Conservation (phyloP, 1,284 basidiomycete genomes). For the Farysia itapuensis region DNA sequence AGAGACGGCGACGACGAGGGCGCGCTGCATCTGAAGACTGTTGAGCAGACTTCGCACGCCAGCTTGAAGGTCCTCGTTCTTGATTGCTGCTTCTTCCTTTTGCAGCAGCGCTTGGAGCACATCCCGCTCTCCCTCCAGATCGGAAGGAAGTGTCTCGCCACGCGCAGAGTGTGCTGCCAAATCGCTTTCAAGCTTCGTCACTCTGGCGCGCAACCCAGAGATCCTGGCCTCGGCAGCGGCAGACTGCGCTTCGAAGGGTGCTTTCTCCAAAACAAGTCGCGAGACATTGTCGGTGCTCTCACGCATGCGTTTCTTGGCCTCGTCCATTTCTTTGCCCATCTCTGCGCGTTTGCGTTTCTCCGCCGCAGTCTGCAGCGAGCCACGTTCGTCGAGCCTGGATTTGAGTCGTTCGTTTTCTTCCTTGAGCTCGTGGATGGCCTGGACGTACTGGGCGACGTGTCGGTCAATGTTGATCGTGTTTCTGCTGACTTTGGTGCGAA, state of each 20-base stretch:
- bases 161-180: conserved; percentile 8
- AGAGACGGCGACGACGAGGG: conserved; percentile 75
- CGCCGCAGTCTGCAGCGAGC: conserved; percentile 54
- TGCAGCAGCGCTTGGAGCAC: conserved; percentile 71
- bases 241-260: conserved; percentile 73
- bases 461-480: conserved; percentile 59
- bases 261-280: conserved; percentile 62
- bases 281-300: conserved; percentile 64
- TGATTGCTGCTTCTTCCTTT: conserved; percentile 71
- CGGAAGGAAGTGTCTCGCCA: conserved; percentile 48
- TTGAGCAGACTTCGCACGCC: conserved; percentile 73
- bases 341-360: conserved; percentile 68
- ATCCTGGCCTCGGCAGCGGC: conserved; percentile 75
- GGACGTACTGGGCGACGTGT: conserved; percentile 65
- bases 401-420: conserved; percentile 82
- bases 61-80: conserved; percentile 68
- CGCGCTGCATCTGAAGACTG: conserved; percentile 77
- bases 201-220: conserved; percentile 68
- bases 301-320: conserved; percentile 71
- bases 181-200: conserved; percentile 68
- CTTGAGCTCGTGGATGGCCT: conserved; percentile 86
- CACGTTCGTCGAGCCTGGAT: conserved; percentile 71
- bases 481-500: conserved; percentile 57
- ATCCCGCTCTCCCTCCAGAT: conserved; percentile 73
- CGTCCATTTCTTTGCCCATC: conserved; percentile 65